A percentile compares a stretch with the other conserved stretches of the same genome.
Evolutionary conservation across 345 rosid genomes (phyloP).

Genomic region (Fremontodendron californicum): DNA sequence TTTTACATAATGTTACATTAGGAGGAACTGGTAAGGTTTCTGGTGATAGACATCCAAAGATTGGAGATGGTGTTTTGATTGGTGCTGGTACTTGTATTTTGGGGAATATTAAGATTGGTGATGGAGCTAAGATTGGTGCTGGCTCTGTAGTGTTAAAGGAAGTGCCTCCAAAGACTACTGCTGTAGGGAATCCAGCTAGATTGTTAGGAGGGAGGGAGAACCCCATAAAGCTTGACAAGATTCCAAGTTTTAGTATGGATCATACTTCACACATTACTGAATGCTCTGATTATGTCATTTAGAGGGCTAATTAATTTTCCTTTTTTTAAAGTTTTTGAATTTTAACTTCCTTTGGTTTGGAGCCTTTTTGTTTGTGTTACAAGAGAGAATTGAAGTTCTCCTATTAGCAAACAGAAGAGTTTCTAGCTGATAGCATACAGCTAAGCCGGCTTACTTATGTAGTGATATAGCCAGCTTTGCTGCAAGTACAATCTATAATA

Average conservation of each 20-base stretch:
- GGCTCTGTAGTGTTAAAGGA: slow-evolving; percentile 85
- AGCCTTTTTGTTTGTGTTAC: slow-evolving; percentile 26
- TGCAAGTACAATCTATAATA: neutral
- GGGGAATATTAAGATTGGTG: slow-evolving; percentile 77
- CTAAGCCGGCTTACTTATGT: neutral
- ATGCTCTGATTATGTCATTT: slow-evolving; percentile 91
- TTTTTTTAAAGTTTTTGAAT: neutral
- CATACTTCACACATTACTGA: slow-evolving; percentile 73
- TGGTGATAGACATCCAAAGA: slow-evolving; percentile 91
- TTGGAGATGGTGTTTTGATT: slow-evolving; percentile 84
- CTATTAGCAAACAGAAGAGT: neutral
- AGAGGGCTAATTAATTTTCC: slow-evolving; percentile 11
- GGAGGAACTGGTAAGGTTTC: slow-evolving; percentile 83
- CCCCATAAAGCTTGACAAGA: slow-evolving; percentile 64
- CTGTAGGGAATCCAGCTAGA: slow-evolving; percentile 90
- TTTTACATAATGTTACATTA: slow-evolving; percentile 79
- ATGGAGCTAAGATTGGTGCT: slow-evolving; percentile 94
- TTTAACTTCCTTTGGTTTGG: slow-evolving; percentile 1
- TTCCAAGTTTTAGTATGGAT: slow-evolving; percentile 89
- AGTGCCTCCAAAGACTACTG: slow-evolving; percentile 72
- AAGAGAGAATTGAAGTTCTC: slow-evolving; percentile 33
- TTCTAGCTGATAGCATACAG: neutral
- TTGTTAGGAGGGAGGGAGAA: slow-evolving; percentile 83
- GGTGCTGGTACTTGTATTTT: slow-evolving; percentile 90
- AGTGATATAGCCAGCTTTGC: neutral